Conservation (phyloP, 2,329 filamentous ascomycete species). For the Colletotrichum acutatum region DNA sequence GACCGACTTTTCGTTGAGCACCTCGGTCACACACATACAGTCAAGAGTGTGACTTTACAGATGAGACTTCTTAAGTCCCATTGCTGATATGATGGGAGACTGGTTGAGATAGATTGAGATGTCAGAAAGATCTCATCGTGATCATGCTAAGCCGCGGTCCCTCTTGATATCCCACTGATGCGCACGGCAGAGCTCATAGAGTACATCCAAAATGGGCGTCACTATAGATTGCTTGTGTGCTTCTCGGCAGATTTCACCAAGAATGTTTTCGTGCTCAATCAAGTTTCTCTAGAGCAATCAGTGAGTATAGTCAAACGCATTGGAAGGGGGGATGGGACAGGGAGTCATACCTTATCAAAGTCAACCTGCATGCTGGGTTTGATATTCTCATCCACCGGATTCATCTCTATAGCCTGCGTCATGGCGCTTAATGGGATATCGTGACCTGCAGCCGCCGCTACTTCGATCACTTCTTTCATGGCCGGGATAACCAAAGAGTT, state of each 20-base stretch:
- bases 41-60: not conserved
- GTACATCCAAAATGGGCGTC: conserved; percentile 58
- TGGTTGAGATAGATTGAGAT: not conserved
- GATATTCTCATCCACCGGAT: conserved; percentile 60
- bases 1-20: too few species aligned
- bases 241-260: conserved; percentile 63
- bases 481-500: conserved; percentile 61
- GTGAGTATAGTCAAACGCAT: not conserved
- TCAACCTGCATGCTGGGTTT: conserved; percentile 67
- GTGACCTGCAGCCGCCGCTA: conserved; percentile 55
- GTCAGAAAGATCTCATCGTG: too few species aligned
- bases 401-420: conserved; percentile 56
- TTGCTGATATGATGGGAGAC: too few species aligned
- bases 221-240: conserved; percentile 55
- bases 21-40: not conserved
- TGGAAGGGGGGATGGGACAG: too few species aligned
- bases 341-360: conserved; percentile 49
- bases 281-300: conserved; percentile 34
- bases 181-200: conserved; percentile 60
- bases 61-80: too few species aligned
- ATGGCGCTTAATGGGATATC: conserved; percentile 54
- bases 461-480: conserved; percentile 63
- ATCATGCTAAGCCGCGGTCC: conserved; percentile 45
- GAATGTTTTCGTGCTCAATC: conserved; percentile 61
- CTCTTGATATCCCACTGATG: conserved; percentile 62